A percentile compares a stretch with the other conserved stretches of the same genome.
These are phyloP conservation scores for Coemansia sp. DNA, from an alignment of 192 early-diverging fungal genomes.

Conservation along the genomic window DNA sequence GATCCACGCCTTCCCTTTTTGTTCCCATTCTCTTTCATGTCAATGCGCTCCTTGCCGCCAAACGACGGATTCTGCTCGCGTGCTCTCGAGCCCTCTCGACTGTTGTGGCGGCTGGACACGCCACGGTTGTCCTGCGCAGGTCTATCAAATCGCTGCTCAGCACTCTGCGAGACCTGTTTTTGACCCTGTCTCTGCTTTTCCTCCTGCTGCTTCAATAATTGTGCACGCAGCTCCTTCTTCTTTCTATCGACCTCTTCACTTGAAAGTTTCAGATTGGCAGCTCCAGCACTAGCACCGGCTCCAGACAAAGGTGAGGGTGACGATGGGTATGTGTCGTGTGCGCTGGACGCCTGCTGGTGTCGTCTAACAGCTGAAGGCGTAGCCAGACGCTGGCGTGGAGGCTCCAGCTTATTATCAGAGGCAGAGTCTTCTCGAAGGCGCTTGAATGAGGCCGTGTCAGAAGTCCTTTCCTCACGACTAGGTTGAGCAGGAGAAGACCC, in stretches of 20 bases:
- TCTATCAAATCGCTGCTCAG: not conserved
- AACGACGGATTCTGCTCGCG: constrained; percentile 5
- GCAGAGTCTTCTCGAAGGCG: constrained; percentile 23
- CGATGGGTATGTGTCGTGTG: not conserved
- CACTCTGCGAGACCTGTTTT: not conserved
- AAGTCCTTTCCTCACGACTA: constrained; percentile 10
- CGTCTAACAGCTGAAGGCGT: constrained; percentile 2
- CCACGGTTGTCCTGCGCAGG: constrained; percentile 11
- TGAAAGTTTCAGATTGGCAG: constrained; percentile 14
- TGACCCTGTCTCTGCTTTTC: constrained; percentile 36
- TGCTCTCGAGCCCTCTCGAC: constrained; percentile 8
- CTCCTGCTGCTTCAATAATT: constrained; percentile 43
- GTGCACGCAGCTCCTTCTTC: constrained; percentile 47
- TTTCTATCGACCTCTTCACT: constrained; percentile 38
- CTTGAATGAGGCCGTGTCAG: constrained; percentile 12
- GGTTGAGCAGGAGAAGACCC: constrained; percentile 28
- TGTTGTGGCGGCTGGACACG: constrained; percentile 14
- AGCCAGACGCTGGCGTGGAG: constrained; percentile 18
- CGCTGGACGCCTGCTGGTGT: not conserved
- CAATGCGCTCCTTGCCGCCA: constrained; percentile 1
- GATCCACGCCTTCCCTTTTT: constrained; percentile 4
- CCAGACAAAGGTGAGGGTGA: not conserved
- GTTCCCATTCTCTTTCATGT: not conserved
- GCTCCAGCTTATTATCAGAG: constrained; percentile 15
- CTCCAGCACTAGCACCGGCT: not conserved